These are phyloP conservation scores for Globisporangium mamillatum DNA, from an alignment of 352 stramenopile genomes.

Conservation along the genomic window DNA sequence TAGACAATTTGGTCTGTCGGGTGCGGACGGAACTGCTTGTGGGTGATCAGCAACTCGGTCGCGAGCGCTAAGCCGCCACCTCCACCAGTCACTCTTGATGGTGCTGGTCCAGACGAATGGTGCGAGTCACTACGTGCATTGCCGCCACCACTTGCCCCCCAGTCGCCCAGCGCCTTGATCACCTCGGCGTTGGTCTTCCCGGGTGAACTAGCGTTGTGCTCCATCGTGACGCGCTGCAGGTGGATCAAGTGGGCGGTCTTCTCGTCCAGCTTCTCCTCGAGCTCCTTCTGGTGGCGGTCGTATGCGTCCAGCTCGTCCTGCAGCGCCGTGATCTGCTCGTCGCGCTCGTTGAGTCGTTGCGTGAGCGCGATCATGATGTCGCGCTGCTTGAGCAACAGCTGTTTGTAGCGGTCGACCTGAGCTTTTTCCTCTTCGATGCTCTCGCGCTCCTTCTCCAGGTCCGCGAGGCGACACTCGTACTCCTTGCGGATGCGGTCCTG, in stretches of 20 bases:
- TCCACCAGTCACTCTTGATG: neutral
- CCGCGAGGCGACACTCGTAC: slow-evolving; percentile 89
- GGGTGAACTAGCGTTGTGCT: slow-evolving; percentile 73
- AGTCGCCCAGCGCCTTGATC: slow-evolving; percentile 64
- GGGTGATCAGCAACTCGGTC: slow-evolving; percentile 53
- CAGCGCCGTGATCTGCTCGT: slow-evolving; percentile 94
- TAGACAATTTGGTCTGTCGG: slow-evolving; percentile 33
- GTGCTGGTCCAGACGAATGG: neutral
- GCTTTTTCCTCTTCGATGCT: slow-evolving; percentile 94
- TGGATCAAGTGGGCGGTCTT: slow-evolving; percentile 94
- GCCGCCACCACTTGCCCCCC: slow-evolving; percentile 24
- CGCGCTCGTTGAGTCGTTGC: slow-evolving; percentile 92
- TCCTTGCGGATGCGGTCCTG: slow-evolving; percentile 89
- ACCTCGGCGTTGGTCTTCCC: slow-evolving; percentile 60
- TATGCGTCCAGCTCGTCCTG: slow-evolving; percentile 95
- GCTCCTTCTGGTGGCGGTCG: slow-evolving; percentile 89
- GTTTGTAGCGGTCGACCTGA: slow-evolving; percentile 95
- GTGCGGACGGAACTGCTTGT: slow-evolving; percentile 70
- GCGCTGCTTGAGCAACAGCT: slow-evolving; percentile 94
- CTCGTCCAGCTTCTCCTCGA: slow-evolving; percentile 93
- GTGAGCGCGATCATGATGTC: slow-evolving; percentile 97
- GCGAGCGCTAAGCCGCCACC: slow-evolving; percentile 1
- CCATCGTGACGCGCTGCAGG: slow-evolving; percentile 89
- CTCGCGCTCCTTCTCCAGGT: slow-evolving; percentile 93
- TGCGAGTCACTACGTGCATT: slow-evolving; percentile 4